A percentile compares a stretch with the other conserved stretches of the same genome.
Evolutionary conservation across 768 basidiomycete genomes (phyloP).

Genomic region (Crepidotus variabilis): DNA sequence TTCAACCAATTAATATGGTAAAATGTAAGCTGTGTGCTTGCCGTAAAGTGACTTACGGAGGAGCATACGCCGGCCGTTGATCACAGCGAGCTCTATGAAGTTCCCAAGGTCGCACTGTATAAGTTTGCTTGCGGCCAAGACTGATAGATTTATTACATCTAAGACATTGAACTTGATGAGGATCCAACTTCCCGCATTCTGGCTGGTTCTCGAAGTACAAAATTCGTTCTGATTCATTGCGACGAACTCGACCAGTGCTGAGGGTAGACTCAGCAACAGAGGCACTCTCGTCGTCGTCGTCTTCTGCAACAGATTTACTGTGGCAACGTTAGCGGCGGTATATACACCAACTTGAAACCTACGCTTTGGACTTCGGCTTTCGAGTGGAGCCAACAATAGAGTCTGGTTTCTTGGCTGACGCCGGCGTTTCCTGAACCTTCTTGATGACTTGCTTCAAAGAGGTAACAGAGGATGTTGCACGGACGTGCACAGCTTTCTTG

Average conservation of each 20-base stretch:
- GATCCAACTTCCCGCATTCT: slow-evolving; percentile 52
- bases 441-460: slow-evolving; percentile 27
- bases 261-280: slow-evolving; percentile 54
- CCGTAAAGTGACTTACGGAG: slow-evolving; percentile 11
- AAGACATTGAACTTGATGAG: slow-evolving; percentile 54
- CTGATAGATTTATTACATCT: slow-evolving; percentile 55
- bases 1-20: background rate
- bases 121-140: slow-evolving; percentile 52
- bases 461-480: slow-evolving; percentile 22
- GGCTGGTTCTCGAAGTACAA: slow-evolving; percentile 63
- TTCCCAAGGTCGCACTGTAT: slow-evolving; percentile 60
- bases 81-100: slow-evolving; percentile 54
- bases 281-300: slow-evolving; percentile 43
- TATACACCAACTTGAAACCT: slow-evolving; percentile 1
- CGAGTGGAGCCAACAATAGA: slow-evolving; percentile 8
- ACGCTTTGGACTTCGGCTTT: slow-evolving; percentile 26
- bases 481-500: slow-evolving; percentile 22
- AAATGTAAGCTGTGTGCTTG: background rate
- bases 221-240: slow-evolving; percentile 59
- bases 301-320: slow-evolving; percentile 25
- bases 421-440: slow-evolving; percentile 14
- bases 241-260: slow-evolving; percentile 39
- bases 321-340: background rate
- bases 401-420: slow-evolving; percentile 11
- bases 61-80: slow-evolving; percentile 27